A percentile compares a stretch with the other conserved stretches of the same genome.
phyloP scores from a whole-genome alignment of 768 basidiomycete genomes.

The Galerina marginata region DNA sequence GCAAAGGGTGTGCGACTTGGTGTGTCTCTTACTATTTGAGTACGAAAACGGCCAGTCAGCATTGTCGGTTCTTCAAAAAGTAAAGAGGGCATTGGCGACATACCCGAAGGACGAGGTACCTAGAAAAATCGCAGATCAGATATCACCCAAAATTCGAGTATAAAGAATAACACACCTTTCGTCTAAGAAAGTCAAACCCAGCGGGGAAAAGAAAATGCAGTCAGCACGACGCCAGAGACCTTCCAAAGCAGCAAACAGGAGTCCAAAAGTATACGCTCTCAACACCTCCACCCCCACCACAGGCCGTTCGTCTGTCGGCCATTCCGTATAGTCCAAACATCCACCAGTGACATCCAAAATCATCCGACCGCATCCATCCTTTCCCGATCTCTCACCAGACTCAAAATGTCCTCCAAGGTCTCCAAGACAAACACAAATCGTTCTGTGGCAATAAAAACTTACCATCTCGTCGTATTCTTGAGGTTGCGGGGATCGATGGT shows the following conservation, averaged over 20 bases:
- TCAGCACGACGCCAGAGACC: conserved; percentile 22
- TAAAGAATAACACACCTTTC: conserved; percentile 69
- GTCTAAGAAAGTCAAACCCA: conserved; percentile 51
- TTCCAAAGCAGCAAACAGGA: conserved; percentile 3
- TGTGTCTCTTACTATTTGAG: conserved; percentile 86
- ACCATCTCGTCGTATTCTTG: conserved; percentile 53
- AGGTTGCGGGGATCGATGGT: conserved; percentile 35
- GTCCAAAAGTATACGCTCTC: background rate
- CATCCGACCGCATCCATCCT: conserved; percentile 32
- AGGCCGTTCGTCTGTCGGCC: background rate
- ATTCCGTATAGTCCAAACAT: background rate
- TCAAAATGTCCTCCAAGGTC: conserved; percentile 20
- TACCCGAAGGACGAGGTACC: conserved; percentile 97
- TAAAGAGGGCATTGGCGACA: conserved; percentile 38
- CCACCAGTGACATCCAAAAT: conserved; percentile 29
- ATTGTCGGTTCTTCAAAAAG: background rate
- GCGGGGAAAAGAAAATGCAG: conserved; percentile 28
- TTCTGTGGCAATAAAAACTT: conserved; percentile 35
- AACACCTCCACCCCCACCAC: background rate
- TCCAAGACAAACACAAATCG: conserved; percentile 14
- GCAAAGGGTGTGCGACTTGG: conserved; percentile 97
- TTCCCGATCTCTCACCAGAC: conserved; percentile 22
- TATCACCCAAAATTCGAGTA: background rate
- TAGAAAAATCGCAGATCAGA: conserved; percentile 1
- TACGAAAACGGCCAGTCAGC: conserved; percentile 6